Conservation (phyloP, 805 yeast species). For the Sugiyamaella mastotermitis region DNA sequence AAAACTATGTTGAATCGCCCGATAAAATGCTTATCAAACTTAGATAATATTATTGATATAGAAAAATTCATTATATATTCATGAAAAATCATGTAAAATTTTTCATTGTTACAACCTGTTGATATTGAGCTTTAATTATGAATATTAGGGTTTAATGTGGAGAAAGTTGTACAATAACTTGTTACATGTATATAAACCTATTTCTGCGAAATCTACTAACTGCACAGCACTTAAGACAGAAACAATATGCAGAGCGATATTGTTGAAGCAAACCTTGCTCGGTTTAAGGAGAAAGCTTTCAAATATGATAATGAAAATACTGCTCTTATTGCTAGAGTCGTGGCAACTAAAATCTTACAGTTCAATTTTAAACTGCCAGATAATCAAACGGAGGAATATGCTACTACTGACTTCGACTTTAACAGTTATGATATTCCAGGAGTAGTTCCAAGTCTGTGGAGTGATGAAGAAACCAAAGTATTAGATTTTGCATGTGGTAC, state of each 20-base stretch:
- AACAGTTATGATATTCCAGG: neutral
- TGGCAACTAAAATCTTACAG: conserved; percentile 8
- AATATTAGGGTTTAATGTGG: too few species aligned
- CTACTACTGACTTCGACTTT: neutral
- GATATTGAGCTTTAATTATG: too few species aligned
- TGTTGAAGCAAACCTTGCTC: conserved; percentile 1
- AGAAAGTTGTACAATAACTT: too few species aligned
- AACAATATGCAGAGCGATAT: too few species aligned
- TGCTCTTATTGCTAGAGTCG: conserved; percentile 1
- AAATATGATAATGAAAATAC: conserved; percentile 10
- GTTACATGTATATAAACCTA: too few species aligned
- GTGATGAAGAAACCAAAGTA: conserved; percentile 15
- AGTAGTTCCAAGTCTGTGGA: conserved; percentile 9
- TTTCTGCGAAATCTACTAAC: too few species aligned
- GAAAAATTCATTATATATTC: too few species aligned
- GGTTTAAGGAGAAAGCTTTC: conserved; percentile 8
- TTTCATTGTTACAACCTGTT: too few species aligned
- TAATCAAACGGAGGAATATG: conserved; percentile 1
- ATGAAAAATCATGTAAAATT: too few species aligned
- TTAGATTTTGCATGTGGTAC: conserved; percentile 26
- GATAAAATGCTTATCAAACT: conserved; percentile 15
- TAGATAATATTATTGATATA: too few species aligned
- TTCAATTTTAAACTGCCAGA: conserved; percentile 2
- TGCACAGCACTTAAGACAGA: too few species aligned
- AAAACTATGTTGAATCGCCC: conserved; percentile 21